These are phyloP conservation scores for Globisporangium cystogenes DNA, from an alignment of 352 stramenopile genomes.

Conservation along the genomic window DNA sequence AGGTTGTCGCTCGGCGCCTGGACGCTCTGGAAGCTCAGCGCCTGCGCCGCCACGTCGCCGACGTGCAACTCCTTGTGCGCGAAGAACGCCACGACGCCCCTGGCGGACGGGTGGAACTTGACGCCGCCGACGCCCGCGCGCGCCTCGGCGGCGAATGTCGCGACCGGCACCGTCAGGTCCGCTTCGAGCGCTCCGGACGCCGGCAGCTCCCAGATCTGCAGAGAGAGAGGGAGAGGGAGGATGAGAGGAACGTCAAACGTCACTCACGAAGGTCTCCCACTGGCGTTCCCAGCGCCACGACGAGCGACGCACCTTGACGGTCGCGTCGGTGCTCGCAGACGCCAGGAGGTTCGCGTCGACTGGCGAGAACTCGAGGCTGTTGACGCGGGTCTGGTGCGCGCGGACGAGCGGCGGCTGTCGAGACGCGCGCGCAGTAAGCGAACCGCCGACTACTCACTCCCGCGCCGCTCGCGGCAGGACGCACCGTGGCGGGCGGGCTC, in stretches of 20 bases:
- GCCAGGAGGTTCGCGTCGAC: conserved; percentile 47
- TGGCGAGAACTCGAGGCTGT: conserved; percentile 55
- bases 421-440: too few species aligned
- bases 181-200: conserved; percentile 12
- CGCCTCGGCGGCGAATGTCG: conserved; percentile 12
- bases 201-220: conserved; percentile 52
- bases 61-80: conserved; percentile 33
- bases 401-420: conserved; percentile 46
- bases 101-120: conserved; percentile 48
- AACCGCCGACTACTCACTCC: too few species aligned
- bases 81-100: conserved; percentile 35
- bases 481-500: conserved; percentile 19
- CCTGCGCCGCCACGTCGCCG: conserved; percentile 39
- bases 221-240: background rate
- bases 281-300: too few species aligned
- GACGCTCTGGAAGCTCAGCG: conserved; percentile 14
- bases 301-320: conserved; percentile 34
- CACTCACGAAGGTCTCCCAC: too few species aligned
- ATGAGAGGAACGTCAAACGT: too few species aligned
- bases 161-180: conserved; percentile 20
- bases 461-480: background rate
- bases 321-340: conserved; percentile 47
- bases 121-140: conserved; percentile 29
- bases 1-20: conserved; percentile 13
- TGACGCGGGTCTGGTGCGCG: conserved; percentile 54